Evolutionary conservation across 768 basidiomycete genomes (phyloP), one percentile per base, ranked within the genome.

Genomic region (Hericium erinaceus): DNA sequence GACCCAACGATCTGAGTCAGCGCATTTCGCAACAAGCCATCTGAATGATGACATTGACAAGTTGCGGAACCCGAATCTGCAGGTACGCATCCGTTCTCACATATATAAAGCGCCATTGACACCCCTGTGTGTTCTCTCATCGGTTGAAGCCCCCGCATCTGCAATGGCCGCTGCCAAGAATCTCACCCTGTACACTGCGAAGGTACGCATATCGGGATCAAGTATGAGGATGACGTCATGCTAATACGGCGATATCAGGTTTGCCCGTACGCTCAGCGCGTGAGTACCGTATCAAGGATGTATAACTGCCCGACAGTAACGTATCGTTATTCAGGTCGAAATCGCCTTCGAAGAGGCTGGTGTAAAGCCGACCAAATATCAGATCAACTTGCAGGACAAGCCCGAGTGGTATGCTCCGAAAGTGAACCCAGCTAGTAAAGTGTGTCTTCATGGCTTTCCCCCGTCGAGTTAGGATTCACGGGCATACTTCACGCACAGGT

Each of bases 391-490:
- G n/a, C 48, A 59, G 59, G 80, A 82, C 70, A 87, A 86, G 69
- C 85, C 85, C 0, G 79, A 76, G 52, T 85, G 84, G 84, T 86
- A 82, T 64, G 77, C 78, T 0, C 74, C 77, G 0, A 73, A 79
- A 55, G 76, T 87, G 41, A 85, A 86, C 67, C 79, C 79, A 1
- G 81, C 77, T 1, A 77, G 78, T 67, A 84, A 85, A 75, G 84
- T 82, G 63, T 18, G 68, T 64, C 48, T 4, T n/a, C 26, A 13
- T 4, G 38, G 7, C 26, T 9, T 13, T n/a, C 12, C 2, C 18
- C 11, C 18, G 12, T 10, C 6, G 1, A 15, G 13, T 13, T 16
- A 7, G 7, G 13, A 18, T 11, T 37, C 26, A 7, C 18, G 22
- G 15, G 7, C 11, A 7, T 24, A 16, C 20, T 15, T 1, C 8